These are phyloP conservation scores for Salix purpurea DNA, from an alignment of 345 rosid genomes.

Conservation along the genomic window DNA sequence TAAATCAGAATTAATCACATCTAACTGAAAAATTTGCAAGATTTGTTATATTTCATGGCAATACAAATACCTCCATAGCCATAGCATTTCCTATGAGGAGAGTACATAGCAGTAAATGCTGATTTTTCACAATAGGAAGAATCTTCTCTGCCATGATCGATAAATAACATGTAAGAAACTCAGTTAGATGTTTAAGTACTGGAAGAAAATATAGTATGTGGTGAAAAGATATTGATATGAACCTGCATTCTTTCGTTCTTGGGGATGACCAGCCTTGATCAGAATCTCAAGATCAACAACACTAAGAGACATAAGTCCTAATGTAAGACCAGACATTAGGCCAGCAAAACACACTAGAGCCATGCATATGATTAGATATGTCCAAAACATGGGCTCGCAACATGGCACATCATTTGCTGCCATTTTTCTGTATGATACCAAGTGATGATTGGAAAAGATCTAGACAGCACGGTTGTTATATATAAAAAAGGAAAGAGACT, in stretches of 20 bases:
- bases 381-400: conserved; percentile 83
- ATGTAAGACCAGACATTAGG: conserved; percentile 84
- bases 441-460: not conserved
- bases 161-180: not conserved
- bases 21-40: not conserved
- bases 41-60: not conserved
- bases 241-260: conserved; percentile 74
- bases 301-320: conserved; percentile 92
- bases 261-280: conserved; percentile 67
- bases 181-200: not conserved
- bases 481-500: not conserved
- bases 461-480: not conserved
- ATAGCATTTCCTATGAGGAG: conserved; percentile 78
- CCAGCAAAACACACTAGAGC: conserved; percentile 72
- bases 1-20: conserved; percentile 10
- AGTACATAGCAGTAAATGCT: conserved; percentile 75
- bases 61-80: conserved; percentile 71
- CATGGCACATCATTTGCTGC: conserved; percentile 91
- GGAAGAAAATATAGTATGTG: not conserved
- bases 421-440: conserved; percentile 26
- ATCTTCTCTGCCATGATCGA: conserved; percentile 52
- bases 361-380: conserved; percentile 47
- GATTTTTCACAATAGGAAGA: conserved; percentile 74
- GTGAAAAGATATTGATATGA: not conserved
- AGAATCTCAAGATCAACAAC: conserved; percentile 82